Conservation (phyloP, 345 rosid genomes). For the Bretschneidera sinensis region DNA sequence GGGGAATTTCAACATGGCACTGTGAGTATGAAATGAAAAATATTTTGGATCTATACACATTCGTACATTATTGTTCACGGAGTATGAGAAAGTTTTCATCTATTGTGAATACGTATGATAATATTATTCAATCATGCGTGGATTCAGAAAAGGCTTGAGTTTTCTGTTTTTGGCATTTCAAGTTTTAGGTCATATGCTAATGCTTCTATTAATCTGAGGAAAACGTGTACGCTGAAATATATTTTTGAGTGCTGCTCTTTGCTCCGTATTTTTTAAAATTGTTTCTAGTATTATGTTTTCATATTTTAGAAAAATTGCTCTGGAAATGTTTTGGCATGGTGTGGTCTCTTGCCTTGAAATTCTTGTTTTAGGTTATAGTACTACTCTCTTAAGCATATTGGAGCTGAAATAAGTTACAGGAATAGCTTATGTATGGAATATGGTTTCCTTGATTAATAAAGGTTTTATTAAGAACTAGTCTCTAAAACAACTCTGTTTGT, state of each 20-base stretch:
- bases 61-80: not conserved
- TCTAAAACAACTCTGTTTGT: slow-evolving; percentile 12
- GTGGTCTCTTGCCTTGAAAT: too few species aligned
- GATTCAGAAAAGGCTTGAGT: not conserved
- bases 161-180: not conserved
- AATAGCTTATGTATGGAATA: too few species aligned
- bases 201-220: not conserved
- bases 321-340: too few species aligned
- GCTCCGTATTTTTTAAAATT: too few species aligned
- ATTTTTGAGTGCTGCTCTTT: too few species aligned
- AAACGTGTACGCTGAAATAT: too few species aligned
- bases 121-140: not conserved
- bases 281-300: too few species aligned
- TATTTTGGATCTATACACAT: not conserved
- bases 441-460: too few species aligned
- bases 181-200: not conserved
- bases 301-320: too few species aligned
- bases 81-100: not conserved
- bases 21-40: slow-evolving; percentile 35
- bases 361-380: too few species aligned
- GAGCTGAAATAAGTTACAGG: too few species aligned
- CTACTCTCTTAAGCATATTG: too few species aligned
- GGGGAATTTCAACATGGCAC: slow-evolving; percentile 62
- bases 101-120: not conserved
- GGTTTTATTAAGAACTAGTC: not conserved